A percentile compares a stretch with the other conserved stretches of the same genome.
Conservation (phyloP, 306 rosid species). For the Cicer cuneatum region DNA sequence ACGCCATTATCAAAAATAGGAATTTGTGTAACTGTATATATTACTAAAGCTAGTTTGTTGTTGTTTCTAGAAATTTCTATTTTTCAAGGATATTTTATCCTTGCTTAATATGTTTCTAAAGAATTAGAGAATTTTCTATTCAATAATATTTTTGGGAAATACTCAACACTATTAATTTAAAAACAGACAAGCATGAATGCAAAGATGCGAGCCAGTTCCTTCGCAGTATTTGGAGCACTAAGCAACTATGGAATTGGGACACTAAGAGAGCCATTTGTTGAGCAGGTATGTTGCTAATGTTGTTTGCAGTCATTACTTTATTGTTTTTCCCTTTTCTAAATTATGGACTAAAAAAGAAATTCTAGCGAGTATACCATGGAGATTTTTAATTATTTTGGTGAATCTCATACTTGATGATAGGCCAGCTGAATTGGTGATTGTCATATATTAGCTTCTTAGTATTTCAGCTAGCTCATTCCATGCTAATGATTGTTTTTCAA, state of each 20-base stretch:
- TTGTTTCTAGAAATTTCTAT: not conserved
- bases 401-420: not conserved
- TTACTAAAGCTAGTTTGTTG: conserved; percentile 6
- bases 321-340: not conserved
- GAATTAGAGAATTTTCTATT: not conserved
- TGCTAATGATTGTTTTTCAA: conserved; percentile 36
- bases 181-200: conserved; percentile 69
- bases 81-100: conserved; percentile 28
- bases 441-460: conserved; percentile 29
- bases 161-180: conserved; percentile 12
- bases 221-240: conserved; percentile 89
- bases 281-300: conserved; percentile 71
- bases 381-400: conserved; percentile 26
- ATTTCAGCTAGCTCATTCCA: conserved; percentile 33
- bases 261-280: conserved; percentile 80
- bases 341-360: not conserved
- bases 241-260: conserved; percentile 72
- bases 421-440: conserved; percentile 29
- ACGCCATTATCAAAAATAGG: not conserved
- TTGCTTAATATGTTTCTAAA: conserved; percentile 25
- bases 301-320: not conserved
- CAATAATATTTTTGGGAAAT: conserved; percentile 16
- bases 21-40: not conserved
- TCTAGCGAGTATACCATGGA: not conserved
- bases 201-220: conserved; percentile 89